Evolutionary conservation across 176 grass and related monocot species (phyloP).

Genomic region (Thinopyrum elongatum): DNA sequence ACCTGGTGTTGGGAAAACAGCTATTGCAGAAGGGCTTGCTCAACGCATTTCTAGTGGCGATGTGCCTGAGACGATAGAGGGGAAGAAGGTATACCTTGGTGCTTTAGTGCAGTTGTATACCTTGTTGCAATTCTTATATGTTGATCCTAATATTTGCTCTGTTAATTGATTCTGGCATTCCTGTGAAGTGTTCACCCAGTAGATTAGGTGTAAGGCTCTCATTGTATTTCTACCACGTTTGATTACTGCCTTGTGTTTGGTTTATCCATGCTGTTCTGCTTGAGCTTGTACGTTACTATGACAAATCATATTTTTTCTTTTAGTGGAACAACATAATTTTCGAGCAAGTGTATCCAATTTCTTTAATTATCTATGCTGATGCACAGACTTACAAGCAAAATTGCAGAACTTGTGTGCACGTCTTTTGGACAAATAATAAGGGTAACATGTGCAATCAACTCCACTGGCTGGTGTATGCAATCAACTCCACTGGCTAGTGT

Average conservation of each 20-base stretch:
- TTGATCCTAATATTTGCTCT: constrained; percentile 1
- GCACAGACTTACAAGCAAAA: background rate
- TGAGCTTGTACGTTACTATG: constrained; percentile 8
- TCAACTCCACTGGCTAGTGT: too few species aligned
- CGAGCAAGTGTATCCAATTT: background rate
- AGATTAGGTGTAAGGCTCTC: background rate
- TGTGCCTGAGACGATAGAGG: constrained; percentile 98
- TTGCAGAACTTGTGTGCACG: background rate
- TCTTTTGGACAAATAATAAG: background rate
- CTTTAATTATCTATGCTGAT: background rate
- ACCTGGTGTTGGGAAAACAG: constrained; percentile 97
- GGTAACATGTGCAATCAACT: background rate
- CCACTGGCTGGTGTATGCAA: background rate
- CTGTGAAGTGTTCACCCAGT: background rate
- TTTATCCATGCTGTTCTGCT: constrained; percentile 16
- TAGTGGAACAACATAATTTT: background rate
- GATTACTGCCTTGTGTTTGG: constrained; percentile 9
- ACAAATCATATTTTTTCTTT: background rate
- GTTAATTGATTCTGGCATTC: background rate
- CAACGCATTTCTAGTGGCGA: constrained; percentile 80
- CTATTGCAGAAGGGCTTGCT: constrained; percentile 95
- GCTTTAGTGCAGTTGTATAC: background rate
- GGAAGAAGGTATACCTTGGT: constrained; percentile 73
- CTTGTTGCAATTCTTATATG: constrained; percentile 10
- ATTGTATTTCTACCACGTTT: background rate